Evolutionary conservation across 2,329 filamentous ascomycete genomes (phyloP).

Genomic region (Cladosporium velox): DNA sequence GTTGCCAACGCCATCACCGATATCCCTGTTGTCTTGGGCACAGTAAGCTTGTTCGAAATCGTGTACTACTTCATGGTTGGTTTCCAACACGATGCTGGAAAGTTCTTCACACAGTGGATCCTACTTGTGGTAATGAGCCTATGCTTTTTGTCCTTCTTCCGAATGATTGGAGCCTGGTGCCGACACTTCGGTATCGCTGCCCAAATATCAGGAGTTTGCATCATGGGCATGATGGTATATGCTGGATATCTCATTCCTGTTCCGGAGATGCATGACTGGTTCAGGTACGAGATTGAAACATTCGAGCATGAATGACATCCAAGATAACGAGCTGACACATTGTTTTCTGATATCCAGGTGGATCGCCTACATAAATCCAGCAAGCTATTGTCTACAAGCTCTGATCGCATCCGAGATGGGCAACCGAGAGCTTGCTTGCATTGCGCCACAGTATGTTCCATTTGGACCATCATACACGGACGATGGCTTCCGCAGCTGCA

Average conservation of each 20-base stretch:
- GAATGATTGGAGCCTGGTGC: constrained; percentile 43
- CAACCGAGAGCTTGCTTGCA: constrained; percentile 37
- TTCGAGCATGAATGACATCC: not conserved
- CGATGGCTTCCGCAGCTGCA: constrained; percentile 38
- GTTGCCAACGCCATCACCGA: constrained; percentile 54
- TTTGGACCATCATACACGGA: constrained; percentile 44
- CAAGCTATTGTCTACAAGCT: constrained; percentile 36
- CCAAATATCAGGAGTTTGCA: constrained; percentile 34
- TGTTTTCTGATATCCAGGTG: not conserved
- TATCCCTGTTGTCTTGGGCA: constrained; percentile 58
- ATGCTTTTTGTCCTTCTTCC: constrained; percentile 47
- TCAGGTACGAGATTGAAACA: not conserved
- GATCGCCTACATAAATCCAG: constrained; percentile 58
- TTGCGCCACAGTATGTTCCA: constrained; percentile 41
- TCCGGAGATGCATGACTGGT: constrained; percentile 26
- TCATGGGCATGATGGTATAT: constrained; percentile 25
- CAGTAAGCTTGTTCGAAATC: constrained; percentile 60
- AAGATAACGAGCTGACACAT: not conserved
- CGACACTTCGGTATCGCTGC: constrained; percentile 35
- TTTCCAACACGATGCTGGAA: constrained; percentile 51
- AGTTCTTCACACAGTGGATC: constrained; percentile 66
- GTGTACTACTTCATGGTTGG: constrained; percentile 67
- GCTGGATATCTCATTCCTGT: constrained; percentile 36
- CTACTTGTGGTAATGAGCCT: constrained; percentile 51
- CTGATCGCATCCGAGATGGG: constrained; percentile 59